Base-by-base conservation (phyloP, 495 filamentous ascomycete genomes). In the Friedmanniomyces endolithicus region DNA sequence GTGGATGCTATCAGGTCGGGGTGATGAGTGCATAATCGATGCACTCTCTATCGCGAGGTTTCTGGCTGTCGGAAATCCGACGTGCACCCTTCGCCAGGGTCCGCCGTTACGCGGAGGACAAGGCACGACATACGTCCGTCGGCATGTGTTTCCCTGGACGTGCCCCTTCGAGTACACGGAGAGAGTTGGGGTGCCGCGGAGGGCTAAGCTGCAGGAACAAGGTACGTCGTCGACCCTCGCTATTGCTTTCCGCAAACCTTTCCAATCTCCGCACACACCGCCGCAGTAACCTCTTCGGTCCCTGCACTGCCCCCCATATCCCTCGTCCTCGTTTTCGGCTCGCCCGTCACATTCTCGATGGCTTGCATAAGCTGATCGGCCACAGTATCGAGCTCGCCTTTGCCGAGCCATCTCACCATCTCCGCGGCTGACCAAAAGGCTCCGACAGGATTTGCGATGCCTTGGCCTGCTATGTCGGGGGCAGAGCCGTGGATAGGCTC, bases 381-480 rank as follows among this genome's bases (percentile, higher is more conserved):
- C 6, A 78, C 80, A 8, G 70, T 68, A 49, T 74, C 70, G 61
- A 81, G 71, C 33, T 51, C 20, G 17, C 60, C 60, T 24, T 62
- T 50, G 1, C 80, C 80, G 29, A 86, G 57, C 82, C 81, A 85
- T 7, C 68, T 69, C 37, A 85, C 70, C 83, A 85, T 86, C 65
- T 85, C 81, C 0, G 77, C 76, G 6, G 75, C 79, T 3, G 77
- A 81, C 82, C 82, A 85, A 65, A 86, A 81, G 0, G 82, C 82
- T 8, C 75, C 83, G 0, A 87, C 75, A 0, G 84, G 83, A 64
- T 88, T 87, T 11, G 84, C 84, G 35, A 85, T 71, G 0, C 82
- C 83, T 65, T 81, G 81, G 0, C 84, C 83, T 1, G 81, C 79
- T 52, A 88, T 86, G 59, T 87, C 84, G 14, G 82, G 83, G 0